Conservation (phyloP, 257 asterid species). For the Marsdenia floribunda region DNA sequence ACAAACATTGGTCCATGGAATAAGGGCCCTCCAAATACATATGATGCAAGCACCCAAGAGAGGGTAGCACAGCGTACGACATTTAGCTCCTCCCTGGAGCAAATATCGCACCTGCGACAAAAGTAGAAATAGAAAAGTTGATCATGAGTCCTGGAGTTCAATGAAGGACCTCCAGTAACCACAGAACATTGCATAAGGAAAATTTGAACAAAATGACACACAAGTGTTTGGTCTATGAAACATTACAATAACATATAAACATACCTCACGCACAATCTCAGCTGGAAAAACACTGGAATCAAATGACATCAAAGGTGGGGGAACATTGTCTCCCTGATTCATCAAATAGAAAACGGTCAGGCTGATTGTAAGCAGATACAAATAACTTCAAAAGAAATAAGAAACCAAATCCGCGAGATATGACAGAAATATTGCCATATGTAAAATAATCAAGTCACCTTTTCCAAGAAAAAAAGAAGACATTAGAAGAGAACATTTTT, state of each 20-base stretch:
- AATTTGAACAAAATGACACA: slow-evolving; percentile 9
- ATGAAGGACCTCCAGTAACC: slow-evolving; percentile 40
- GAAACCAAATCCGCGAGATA: not conserved
- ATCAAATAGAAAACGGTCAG: slow-evolving; percentile 14
- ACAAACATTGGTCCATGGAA: slow-evolving; percentile 62
- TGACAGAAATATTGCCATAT: not conserved
- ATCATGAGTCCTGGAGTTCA: slow-evolving; percentile 47
- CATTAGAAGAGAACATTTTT: not conserved
- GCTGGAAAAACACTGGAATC: slow-evolving; percentile 76
- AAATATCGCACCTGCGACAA: slow-evolving; percentile 99
- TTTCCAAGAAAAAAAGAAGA: too few relatives aligned
- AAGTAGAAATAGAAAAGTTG: slow-evolving; percentile 50
- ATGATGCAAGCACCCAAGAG: slow-evolving; percentile 69
- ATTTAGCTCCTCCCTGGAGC: slow-evolving; percentile 97
- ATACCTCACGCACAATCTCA: slow-evolving; percentile 91
- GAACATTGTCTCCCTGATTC: slow-evolving; percentile 76
- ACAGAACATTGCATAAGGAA: slow-evolving; percentile 23
- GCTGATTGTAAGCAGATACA: slow-evolving; percentile 4
- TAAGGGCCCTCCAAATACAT: slow-evolving; percentile 68
- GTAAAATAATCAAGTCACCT: too few relatives aligned
- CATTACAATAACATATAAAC: slow-evolving; percentile 22
- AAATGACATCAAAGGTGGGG: slow-evolving; percentile 72
- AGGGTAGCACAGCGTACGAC: slow-evolving; percentile 88
- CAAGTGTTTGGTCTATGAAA: slow-evolving; percentile 16
- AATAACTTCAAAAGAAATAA: slow-evolving; percentile 10